Evolutionary conservation across 352 stramenopile species (phyloP), one percentile per base, ranked within the genome.

Genomic region (Chrysophaeum taylorii): DNA sequence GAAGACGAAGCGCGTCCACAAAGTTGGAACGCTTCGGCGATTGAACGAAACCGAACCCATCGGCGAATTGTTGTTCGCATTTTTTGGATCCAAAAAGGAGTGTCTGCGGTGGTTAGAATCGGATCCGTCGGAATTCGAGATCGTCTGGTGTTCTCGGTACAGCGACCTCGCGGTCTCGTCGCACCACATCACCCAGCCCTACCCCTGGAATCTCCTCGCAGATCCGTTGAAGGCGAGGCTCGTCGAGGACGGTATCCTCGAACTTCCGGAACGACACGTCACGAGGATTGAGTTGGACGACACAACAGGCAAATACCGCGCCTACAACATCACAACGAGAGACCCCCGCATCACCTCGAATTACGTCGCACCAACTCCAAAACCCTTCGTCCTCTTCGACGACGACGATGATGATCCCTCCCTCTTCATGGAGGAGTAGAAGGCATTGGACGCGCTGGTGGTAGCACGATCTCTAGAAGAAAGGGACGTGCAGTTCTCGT

Each of bases 271-370:
- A 23, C 57, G 57, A 2, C 18, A 14, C 31, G 57, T 66, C 33
- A 9, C 41, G 14, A 31, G 57, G 33, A 33, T 66, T 36, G 57
- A 66, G 35, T 7, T n/a, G 14, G 27, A 66, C 35, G 33, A 31
- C 12, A 27, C 41, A n/a, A 66, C 57, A 36, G 57, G 57, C 33
- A 2, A 33, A 18, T 42, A 7, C 33, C 33, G 29, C 12, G 33
- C 7, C 57, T 66, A 48, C 57, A 66, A 66, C 57, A 66, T 66
- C 27, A 66, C 57, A 23, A 66, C 57, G 21, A 16, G 2, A 7
- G 57, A 66, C 36, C 57, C 57, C 1, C 57, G 57, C 31, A 1
- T 66, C 7, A 1, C 5, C 9, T 42, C 33, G 33, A 66, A 66
- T n/a, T n/a, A n/a, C n/a, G n/a, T n/a, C n/a, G n/a, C n/a, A n/a